These are phyloP conservation scores for Magnolia changhungtana DNA, from an alignment of 164 flowering plant genomes.

Conservation along the genomic window DNA sequence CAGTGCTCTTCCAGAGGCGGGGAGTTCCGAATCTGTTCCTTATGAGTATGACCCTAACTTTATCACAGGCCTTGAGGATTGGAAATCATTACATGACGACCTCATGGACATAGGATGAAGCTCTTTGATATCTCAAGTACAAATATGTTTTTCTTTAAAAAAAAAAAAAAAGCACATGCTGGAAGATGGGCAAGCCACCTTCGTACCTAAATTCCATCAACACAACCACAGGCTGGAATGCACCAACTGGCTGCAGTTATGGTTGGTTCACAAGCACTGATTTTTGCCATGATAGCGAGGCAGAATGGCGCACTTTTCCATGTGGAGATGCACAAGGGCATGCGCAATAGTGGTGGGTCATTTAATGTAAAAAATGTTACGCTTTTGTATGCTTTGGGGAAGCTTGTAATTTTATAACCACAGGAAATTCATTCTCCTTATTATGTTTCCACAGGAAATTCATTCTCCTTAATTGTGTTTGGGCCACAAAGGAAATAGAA, in stretches of 20 bases:
- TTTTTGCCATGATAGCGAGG: neutral
- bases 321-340: neutral
- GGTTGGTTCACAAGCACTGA: neutral
- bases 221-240: neutral
- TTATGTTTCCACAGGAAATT: neutral
- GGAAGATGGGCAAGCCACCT: neutral
- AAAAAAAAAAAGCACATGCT: neutral
- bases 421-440: neutral
- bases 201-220: neutral
- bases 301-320: neutral
- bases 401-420: conserved; percentile 6
- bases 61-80: conserved; percentile 49
- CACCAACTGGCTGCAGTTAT: neutral
- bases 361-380: neutral
- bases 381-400: neutral
- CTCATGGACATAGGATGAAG: conserved; percentile 35
- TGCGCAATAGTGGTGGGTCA: neutral
- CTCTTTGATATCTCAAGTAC: no score
- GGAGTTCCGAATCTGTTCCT: conserved; percentile 22
- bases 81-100: conserved; percentile 26
- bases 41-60: conserved; percentile 35
- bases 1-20: conserved; percentile 14
- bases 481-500: no score
- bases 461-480: neutral
- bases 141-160: neutral